Evolutionary conservation across 2,329 filamentous ascomycete species (phyloP), one percentile per base, ranked within the genome.

Genomic region (Zymoseptoria brevis): DNA sequence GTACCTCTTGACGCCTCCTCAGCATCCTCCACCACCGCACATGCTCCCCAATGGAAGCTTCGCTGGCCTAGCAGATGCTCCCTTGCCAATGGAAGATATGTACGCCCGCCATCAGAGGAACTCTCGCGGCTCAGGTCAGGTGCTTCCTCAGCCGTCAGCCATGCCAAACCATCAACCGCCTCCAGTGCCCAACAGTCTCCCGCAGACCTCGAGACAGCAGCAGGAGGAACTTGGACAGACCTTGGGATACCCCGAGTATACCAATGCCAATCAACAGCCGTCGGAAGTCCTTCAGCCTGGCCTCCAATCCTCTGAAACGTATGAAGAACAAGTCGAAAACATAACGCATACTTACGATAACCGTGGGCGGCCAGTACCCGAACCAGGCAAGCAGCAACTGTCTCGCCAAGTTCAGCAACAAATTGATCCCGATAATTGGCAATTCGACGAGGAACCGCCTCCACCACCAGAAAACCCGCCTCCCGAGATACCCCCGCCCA

Each of bases 401-500:
- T 16, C 35, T 45, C 53, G 51, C 8, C 50, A 62, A 41, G 58
- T 60, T 16, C 55, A 61, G 29, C 64, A 67, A 29, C 57, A 64
- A 57, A 45, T 60, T 41, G 56, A 86, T 69, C 61, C 76, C 0
- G 92, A 96, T 69, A 89, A 83, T 8, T 99, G 94, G 94, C 92
- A 95, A 69, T 99, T 99, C 66, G 90, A 93, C 57, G 91, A 96
- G 60, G 81, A 85, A 8, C 59, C 63, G 13, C 78, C 81, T n/a
- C 87, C 89, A 49, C 58, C 60, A n/a, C 75, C 82, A 11, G 61
- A 63, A n/a, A 53, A 54, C 41, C 50, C 59, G 41, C 69, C 77
- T 1, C 77, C 79, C 55, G 80, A 81, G 57, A 72, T 79, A 9
- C 75, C 79, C 69, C 64, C 87, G 73, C 75, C 85, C 9, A 77